Evolutionary conservation across 2,329 filamentous ascomycete species (phyloP).

Genomic region (Annulohypoxylon truncatum): DNA sequence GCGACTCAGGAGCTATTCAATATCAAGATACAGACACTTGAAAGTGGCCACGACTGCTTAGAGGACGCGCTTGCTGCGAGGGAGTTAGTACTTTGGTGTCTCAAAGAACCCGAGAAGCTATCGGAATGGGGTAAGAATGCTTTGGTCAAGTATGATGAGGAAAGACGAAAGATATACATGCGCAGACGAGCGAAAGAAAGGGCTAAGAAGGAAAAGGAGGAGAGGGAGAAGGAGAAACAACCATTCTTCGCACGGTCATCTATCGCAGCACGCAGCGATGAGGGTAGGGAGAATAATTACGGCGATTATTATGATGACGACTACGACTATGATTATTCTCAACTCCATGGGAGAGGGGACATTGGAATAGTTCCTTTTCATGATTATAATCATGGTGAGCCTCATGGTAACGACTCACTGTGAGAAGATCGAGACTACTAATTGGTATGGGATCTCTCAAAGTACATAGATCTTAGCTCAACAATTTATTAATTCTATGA

Average conservation of each 20-base stretch:
- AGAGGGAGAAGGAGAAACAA: neutral
- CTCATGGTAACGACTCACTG: too few species aligned
- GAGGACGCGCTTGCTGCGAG: constrained; percentile 63
- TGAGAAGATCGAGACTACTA: too few species aligned
- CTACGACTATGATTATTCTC: too few species aligned
- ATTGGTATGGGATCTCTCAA: too few species aligned
- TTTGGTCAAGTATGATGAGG: constrained; percentile 14
- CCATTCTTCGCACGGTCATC: neutral
- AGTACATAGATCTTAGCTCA: too few species aligned
- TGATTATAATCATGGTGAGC: neutral
- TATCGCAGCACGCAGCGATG: neutral
- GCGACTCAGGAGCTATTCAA: constrained; percentile 52
- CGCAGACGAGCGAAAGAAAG: constrained; percentile 13
- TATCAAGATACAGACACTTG: constrained; percentile 52
- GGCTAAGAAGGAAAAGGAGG: neutral
- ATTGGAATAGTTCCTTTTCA: too few species aligned
- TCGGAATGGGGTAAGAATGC: constrained; percentile 49
- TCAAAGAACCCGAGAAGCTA: constrained; percentile 54
- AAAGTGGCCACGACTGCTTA: constrained; percentile 58
- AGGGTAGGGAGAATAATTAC: neutral
- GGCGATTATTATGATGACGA: neutral
- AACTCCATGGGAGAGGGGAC: too few species aligned
- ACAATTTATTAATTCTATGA: too few species aligned
- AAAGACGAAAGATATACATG: constrained; percentile 13
- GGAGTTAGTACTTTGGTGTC: constrained; percentile 60